Conservation (phyloP, 495 filamentous ascomycete species). For the Aspergillus nanangensis region DNA sequence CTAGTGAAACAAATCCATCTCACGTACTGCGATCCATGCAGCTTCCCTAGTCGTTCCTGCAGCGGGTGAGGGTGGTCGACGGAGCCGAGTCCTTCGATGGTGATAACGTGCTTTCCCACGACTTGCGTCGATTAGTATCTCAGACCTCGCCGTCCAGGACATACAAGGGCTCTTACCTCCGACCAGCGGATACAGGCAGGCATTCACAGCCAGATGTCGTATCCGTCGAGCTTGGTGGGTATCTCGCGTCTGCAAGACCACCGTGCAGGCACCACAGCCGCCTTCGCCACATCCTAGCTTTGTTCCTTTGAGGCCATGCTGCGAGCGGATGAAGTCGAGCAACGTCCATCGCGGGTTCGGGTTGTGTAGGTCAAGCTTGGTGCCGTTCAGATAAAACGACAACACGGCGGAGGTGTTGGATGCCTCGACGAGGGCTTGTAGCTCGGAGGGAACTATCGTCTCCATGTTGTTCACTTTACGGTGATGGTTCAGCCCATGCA, state of each 20-base stretch:
- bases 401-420: slow-evolving; percentile 25
- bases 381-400: slow-evolving; percentile 29
- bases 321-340: slow-evolving; percentile 44
- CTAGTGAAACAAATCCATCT: slow-evolving; percentile 10
- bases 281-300: slow-evolving; percentile 85
- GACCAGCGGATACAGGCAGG: slow-evolving; percentile 85
- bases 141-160: background rate
- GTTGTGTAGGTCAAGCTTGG: slow-evolving; percentile 15
- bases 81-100: slow-evolving; percentile 96
- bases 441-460: background rate
- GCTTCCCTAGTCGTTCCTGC: slow-evolving; percentile 83
- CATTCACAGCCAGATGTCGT: slow-evolving; percentile 87
- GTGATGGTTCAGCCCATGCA: too few species aligned
- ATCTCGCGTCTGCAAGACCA: slow-evolving; percentile 46
- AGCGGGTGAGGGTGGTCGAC: slow-evolving; percentile 80
- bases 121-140: slow-evolving; percentile 30
- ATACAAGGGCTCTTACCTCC: slow-evolving; percentile 36
- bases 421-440: slow-evolving; percentile 11
- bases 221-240: slow-evolving; percentile 53
- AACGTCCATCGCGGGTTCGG: slow-evolving; percentile 34
- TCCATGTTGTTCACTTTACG: too few species aligned
- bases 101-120: slow-evolving; percentile 97
- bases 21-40: slow-evolving; percentile 60
- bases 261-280: slow-evolving; percentile 94
- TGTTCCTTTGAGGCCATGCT: slow-evolving; percentile 42